Evolutionary conservation across 2,329 filamentous ascomycete species (phyloP), one percentile per base, ranked within the genome.

Genomic region (Ilyonectria mors-panacis): DNA sequence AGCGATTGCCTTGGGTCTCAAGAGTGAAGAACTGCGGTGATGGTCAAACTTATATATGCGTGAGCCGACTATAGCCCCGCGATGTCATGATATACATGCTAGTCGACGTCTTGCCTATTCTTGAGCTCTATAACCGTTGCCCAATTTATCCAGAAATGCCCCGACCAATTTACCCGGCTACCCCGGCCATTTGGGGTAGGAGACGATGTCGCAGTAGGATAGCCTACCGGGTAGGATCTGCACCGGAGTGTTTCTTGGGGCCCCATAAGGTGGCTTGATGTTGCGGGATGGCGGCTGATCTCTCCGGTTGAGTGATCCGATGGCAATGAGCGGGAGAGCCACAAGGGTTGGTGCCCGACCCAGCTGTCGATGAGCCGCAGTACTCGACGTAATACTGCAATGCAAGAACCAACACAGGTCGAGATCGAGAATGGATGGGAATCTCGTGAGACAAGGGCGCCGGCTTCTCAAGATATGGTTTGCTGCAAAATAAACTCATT

Each of bases 91-190:
- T 60, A 58, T 60, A 50, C 33, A 50, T 59, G 37, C 26, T 13
- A 42, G 44, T 37, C 28, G 30, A 26, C 23, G 44, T 59, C 47
- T 48, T 51, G 45, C 33, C 37, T 42, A 28, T 55, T 17, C 60
- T 70, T 59, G 53, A 65, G 54, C 44, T 59, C 51, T 53, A 26
- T 56, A 59, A 26, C 26, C 50, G 37, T 45, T 30, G 23, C 26
- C 54, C 47, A 55, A 70, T 75, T 75, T 75, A 75, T 65, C 73
- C 73, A 74, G 67, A 58, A 53, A 61, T 51, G 39, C 59, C 39
- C 66, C 63, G 47, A 35, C 63, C 47, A 66, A 68, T 71, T 75
- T 75, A 75, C 58, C 73, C 73, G 73, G 70, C 50, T 55, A 47
- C 66, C 65, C 73, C 65, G 45, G 35, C 50, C 37, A 19, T 21